Conservation (phyloP, 2,329 filamentous ascomycete species). For the Alternaria alternata region DNA sequence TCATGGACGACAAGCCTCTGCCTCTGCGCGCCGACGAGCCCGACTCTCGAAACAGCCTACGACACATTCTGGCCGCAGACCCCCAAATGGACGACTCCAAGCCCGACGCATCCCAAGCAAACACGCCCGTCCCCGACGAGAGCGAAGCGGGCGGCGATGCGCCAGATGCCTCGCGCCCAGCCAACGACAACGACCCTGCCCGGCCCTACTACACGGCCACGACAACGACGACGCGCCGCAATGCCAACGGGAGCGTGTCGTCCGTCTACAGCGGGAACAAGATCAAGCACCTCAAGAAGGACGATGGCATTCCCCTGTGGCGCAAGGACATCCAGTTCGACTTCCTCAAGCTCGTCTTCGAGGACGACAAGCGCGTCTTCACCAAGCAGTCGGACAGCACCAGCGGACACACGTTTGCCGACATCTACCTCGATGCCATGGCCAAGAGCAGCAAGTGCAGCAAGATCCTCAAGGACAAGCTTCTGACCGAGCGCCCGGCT, state of each 20-base stretch:
- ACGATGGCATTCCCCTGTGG: constrained; percentile 87
- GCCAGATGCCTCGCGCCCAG: constrained; percentile 37
- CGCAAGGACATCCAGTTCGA: constrained; percentile 88
- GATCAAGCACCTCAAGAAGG: constrained; percentile 86
- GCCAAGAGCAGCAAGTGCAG: constrained; percentile 98
- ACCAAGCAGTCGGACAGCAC: constrained; percentile 88
- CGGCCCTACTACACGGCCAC: constrained; percentile 57
- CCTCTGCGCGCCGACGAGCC: constrained; percentile 43
- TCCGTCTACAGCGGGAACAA: constrained; percentile 76
- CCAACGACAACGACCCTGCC: constrained; percentile 35
- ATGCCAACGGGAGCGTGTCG: constrained; percentile 70
- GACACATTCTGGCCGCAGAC: constrained; percentile 50
- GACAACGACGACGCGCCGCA: constrained; percentile 63
- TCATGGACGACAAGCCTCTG: constrained; percentile 16
- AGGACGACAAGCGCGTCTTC: constrained; percentile 78
- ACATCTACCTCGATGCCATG: constrained; percentile 99
- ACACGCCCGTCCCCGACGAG: constrained; percentile 45
- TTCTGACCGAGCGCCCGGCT: constrained; percentile 87
- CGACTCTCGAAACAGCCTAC: constrained; percentile 51
- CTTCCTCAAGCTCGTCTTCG: constrained; percentile 81
- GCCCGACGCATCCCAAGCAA: constrained; percentile 36
- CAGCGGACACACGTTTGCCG: constrained; percentile 80
- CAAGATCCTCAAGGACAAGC: constrained; percentile 96
- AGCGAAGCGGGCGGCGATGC: constrained; percentile 41
- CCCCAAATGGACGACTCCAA: constrained; percentile 48